Evolutionary conservation across 805 yeast species (phyloP), one percentile per base, ranked within the genome.

Genomic region (Barnettozyma siamensis): DNA sequence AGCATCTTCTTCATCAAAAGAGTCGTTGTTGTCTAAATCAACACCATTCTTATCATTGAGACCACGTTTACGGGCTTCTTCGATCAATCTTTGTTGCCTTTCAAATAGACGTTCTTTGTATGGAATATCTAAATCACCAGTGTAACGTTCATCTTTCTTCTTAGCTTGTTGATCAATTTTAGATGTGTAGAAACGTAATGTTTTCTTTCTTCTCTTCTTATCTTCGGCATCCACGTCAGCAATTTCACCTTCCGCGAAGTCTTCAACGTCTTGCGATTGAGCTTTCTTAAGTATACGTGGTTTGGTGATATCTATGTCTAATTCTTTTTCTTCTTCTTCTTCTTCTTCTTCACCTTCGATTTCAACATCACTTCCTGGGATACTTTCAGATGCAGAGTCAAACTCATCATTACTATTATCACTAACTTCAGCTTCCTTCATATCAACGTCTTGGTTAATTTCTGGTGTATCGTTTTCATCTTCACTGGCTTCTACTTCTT

Each of bases 181-280:
- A 44, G 98, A 86, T 1, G 99, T 93, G 72, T 93, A 93, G 78
- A 93, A 93, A 46, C 98, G 80, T 54, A 93, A 75, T 2, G 95
- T 75, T 58, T 77, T 78, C 69, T 82, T 84, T 53, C 94, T 79
- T 17, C 80, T 75, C 44, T 74, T 76, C 67, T 89, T 91, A 44
- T 88, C 98, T 56, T 87, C 95, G 34, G 75, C 72, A 63, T 93
- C 98, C 36, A 88, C 80, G 21, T 79, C 93, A 38, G 85, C 94
- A 33, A 85, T 73, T 27, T 73, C 78, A 23, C 78, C 69, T 55
- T 88, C 95, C n/a, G 77, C 70, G 55, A 67, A 81, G 59, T 83
- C 93, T 45, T 71, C 73, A 6, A 57, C 55, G 13, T 29, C 41
- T 23, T 54, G 51, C n/a, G 56, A 47, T 32, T 49, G 51, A 3